Evolutionary conservation across 805 yeast genomes (phyloP).

Genomic region (Suhomyces kilbournensis): DNA sequence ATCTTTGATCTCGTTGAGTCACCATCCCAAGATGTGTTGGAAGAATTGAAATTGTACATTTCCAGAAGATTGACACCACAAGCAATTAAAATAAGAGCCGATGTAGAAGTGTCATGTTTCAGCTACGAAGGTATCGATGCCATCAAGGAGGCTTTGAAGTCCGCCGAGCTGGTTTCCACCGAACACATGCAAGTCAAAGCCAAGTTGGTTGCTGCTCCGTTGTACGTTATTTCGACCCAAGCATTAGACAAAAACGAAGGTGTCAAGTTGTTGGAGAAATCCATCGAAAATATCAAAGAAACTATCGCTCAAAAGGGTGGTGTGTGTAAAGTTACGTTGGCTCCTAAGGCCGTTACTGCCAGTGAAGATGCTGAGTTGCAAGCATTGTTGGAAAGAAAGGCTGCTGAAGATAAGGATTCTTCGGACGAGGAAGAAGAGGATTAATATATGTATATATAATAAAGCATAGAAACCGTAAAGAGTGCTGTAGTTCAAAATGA

Average conservation of each 20-base stretch:
- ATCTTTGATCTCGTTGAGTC: conserved; percentile 79
- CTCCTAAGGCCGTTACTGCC: conserved; percentile 98
- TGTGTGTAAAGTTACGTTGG: conserved; percentile 88
- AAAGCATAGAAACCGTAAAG: background rate
- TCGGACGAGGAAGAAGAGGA: conserved; percentile 71
- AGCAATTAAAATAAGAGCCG: conserved; percentile 97
- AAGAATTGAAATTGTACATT: conserved; percentile 83
- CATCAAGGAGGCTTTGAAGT: conserved; percentile 79
- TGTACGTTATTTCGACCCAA: conserved; percentile 89
- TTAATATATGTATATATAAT: conserved; percentile 2
- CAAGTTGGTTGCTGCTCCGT: conserved; percentile 95
- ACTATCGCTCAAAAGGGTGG: conserved; percentile 77
- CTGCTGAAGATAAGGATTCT: conserved; percentile 80
- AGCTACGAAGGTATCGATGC: conserved; percentile 98
- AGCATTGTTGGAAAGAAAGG: conserved; percentile 91
- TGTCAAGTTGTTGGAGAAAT: conserved; percentile 69
- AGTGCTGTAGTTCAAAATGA: no score
- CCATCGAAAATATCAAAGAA: conserved; percentile 72
- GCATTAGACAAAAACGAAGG: conserved; percentile 91
- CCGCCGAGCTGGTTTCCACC: conserved; percentile 81
- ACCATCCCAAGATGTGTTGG: conserved; percentile 71
- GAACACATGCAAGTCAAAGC: conserved; percentile 88
- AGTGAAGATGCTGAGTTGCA: conserved; percentile 97
- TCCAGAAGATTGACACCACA: conserved; percentile 95
- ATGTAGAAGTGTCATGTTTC: conserved; percentile 95